Conservation (phyloP, 2,329 filamentous ascomycete genomes). For the Dactylellina leptospora region DNA sequence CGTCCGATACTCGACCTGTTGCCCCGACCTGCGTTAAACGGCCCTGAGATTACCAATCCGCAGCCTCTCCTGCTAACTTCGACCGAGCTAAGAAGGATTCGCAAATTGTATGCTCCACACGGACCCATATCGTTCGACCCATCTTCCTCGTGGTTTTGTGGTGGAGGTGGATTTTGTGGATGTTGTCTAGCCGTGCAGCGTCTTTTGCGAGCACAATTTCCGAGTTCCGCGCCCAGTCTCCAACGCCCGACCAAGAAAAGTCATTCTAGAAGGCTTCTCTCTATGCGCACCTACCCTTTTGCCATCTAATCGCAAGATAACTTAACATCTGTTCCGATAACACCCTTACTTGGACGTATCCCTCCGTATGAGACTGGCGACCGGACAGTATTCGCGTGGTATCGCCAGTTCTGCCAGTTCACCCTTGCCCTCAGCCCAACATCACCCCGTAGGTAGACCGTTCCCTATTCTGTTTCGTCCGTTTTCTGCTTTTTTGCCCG, state of each 20-base stretch:
- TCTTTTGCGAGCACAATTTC: constrained; percentile 18
- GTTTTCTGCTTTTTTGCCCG: constrained; percentile 10
- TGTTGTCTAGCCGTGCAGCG: not conserved
- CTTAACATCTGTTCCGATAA: constrained; percentile 14
- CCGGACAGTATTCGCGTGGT: constrained; percentile 17
- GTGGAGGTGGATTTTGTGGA: not conserved
- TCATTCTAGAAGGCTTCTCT: constrained; percentile 42
- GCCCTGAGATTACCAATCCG: not conserved
- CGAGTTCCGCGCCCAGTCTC: constrained; percentile 24
- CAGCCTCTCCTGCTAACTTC: not conserved
- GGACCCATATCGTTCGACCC: constrained; percentile 5
- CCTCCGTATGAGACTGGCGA: constrained; percentile 48
- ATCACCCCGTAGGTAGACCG: constrained; percentile 40
- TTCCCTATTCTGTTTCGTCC: constrained; percentile 18
- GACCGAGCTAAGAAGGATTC: constrained; percentile 4
- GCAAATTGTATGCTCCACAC: constrained; percentile 24
- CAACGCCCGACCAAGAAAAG: not conserved
- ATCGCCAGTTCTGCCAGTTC: constrained; percentile 28
- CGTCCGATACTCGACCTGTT: constrained; percentile 26
- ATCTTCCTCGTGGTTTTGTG: constrained; percentile 4
- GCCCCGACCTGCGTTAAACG: constrained; percentile 15
- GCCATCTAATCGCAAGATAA: constrained; percentile 1
- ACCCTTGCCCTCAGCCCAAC: constrained; percentile 12
- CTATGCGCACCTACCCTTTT: constrained; percentile 1
- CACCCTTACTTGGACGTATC: constrained; percentile 10